phyloP scores from a whole-genome alignment of 192 early-diverging fungal species.

The Dimargaris cristalligena region DNA sequence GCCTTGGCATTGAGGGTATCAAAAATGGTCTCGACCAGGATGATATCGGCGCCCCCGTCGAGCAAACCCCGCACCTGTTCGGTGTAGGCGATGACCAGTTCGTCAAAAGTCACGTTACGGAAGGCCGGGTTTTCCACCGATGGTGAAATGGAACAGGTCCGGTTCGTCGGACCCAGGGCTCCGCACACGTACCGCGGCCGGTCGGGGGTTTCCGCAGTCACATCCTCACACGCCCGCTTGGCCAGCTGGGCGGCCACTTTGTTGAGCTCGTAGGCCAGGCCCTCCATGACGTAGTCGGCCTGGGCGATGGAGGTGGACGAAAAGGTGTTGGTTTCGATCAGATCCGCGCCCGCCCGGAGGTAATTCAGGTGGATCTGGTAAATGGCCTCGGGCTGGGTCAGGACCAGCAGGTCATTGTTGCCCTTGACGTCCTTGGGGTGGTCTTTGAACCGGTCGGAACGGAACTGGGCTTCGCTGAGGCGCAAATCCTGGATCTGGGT shows the following conservation, averaged over 20 bases:
- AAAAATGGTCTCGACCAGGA: constrained; percentile 93
- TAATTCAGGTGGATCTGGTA: constrained; percentile 81
- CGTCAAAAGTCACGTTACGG: constrained; percentile 90
- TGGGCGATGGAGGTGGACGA: constrained; percentile 81
- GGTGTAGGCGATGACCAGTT: constrained; percentile 76
- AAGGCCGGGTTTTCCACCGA: constrained; percentile 91
- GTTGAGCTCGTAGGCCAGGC: constrained; percentile 82
- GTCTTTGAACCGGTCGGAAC: constrained; percentile 67
- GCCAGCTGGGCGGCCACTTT: constrained; percentile 77
- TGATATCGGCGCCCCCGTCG: constrained; percentile 83
- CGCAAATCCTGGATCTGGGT: constrained; percentile 74
- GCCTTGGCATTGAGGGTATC: constrained; percentile 97
- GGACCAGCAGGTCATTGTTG: constrained; percentile 88
- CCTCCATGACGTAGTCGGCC: constrained; percentile 75
- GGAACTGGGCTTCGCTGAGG: constrained; percentile 71
- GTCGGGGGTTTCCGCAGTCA: constrained; percentile 54
- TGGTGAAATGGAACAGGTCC: constrained; percentile 89
- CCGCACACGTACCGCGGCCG: constrained; percentile 84
- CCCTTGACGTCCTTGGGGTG: constrained; percentile 78
- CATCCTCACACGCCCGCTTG: constrained; percentile 61
- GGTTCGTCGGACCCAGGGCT: constrained; percentile 83
- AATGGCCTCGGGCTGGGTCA: constrained; percentile 80
- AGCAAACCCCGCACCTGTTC: constrained; percentile 82
- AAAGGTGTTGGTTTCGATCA: constrained; percentile 97
- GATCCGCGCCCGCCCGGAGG: constrained; percentile 77